phyloP scores from a whole-genome alignment of 495 filamentous ascomycete species.

The Penicillium daleae region DNA sequence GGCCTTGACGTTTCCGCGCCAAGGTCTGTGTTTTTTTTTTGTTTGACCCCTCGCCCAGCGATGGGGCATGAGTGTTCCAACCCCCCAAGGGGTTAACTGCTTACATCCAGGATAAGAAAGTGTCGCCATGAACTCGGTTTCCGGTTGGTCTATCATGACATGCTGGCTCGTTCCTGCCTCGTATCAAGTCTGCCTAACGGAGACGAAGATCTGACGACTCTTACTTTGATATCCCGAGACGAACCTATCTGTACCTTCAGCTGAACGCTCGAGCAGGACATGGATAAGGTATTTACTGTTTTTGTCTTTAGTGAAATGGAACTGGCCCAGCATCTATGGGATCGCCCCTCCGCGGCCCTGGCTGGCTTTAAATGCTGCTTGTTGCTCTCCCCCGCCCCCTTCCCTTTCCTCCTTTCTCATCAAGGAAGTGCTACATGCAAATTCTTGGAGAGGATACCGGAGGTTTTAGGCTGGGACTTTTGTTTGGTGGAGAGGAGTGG shows the following conservation, averaged over 20 bases:
- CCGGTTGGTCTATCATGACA: background rate
- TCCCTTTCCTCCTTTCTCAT: constrained; percentile 45
- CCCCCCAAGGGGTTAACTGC: background rate
- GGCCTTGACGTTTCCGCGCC: constrained; percentile 1
- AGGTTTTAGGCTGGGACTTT: background rate
- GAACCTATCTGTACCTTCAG: background rate
- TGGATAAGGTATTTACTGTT: constrained; percentile 12
- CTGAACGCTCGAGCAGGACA: background rate
- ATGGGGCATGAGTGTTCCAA: background rate
- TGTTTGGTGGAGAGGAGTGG: background rate
- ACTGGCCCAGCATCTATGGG: constrained; percentile 3
- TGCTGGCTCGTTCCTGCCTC: too few relatives aligned
- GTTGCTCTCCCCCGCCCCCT: constrained; percentile 15
- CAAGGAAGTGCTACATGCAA: constrained; percentile 46
- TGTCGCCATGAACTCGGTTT: constrained; percentile 1
- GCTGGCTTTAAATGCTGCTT: constrained; percentile 15
- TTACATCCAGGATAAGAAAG: constrained; percentile 8
- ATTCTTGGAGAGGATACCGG: constrained; percentile 49
- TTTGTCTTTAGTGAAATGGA: constrained; percentile 20
- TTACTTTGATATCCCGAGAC: background rate
- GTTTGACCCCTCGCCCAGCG: background rate
- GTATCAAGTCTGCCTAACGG: background rate
- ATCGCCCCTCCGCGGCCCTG: background rate
- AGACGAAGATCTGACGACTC: background rate
- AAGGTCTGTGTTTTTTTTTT: background rate